Conservation (phyloP, 345 rosid species). For the Mallotus nudiflorus region DNA sequence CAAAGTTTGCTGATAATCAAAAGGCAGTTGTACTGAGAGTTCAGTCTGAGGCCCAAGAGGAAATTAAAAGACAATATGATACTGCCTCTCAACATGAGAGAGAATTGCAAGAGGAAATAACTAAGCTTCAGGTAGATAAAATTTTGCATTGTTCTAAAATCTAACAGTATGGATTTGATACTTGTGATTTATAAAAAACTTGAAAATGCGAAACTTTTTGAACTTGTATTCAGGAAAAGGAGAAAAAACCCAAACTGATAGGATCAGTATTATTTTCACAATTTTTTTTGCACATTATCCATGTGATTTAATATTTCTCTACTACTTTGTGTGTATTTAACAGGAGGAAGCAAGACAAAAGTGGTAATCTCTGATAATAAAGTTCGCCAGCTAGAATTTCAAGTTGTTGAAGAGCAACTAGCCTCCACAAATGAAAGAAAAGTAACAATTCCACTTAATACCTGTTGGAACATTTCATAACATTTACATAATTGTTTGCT, state of each 20-base stretch:
- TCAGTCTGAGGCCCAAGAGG: constrained; percentile 75
- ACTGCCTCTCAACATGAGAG: constrained; percentile 61
- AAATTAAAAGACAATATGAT: constrained; percentile 61
- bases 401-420: constrained; percentile 69
- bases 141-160: background rate
- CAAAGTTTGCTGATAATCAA: constrained; percentile 60
- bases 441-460: constrained; percentile 33
- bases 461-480: constrained; percentile 6
- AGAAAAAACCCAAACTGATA: constrained; percentile 87
- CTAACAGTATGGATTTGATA: constrained; percentile 7
- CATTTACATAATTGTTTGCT: constrained; percentile 5
- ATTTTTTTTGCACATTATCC: background rate
- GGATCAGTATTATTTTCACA: background rate
- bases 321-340: constrained; percentile 14
- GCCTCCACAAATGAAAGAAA: constrained; percentile 61
- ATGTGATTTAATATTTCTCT: background rate
- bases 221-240: constrained; percentile 56
- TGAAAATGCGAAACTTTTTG: constrained; percentile 24
- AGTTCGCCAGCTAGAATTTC: constrained; percentile 89
- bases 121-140: constrained; percentile 72
- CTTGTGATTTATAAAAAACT: constrained; percentile 8
- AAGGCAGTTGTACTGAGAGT: constrained; percentile 78
- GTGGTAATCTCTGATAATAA: constrained; percentile 78
- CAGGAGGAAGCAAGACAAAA: constrained; percentile 91
- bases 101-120: constrained; percentile 78